Base-by-base conservation (phyloP, 352 stramenopile species). In the Phytopythium delawarense region DNA sequence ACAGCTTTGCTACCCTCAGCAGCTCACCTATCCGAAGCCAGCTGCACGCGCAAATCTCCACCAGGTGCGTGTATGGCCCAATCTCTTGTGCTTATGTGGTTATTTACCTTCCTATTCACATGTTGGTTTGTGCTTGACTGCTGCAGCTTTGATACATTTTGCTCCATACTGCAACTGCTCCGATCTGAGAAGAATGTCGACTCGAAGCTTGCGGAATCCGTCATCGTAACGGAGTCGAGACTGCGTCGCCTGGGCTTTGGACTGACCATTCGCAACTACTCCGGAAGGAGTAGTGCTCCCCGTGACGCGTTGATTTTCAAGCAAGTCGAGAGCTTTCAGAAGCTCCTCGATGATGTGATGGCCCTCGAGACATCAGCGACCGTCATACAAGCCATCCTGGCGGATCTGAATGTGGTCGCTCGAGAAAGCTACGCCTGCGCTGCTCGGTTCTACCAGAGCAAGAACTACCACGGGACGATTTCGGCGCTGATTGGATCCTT, bases 361-460 rank as follows among this genome's bases (percentile, higher is more conserved):
- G 53, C 42, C 5, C 37, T 68, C 57, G 53, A 70, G 39, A 15
- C 35, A 2, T 46, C 30, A 57, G 52, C 20, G 70, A 54, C 58
- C 1, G 69, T 82, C 50, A 49, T 86, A 21, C 61, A 73, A 28
- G 65, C 64, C 13, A 53, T 91, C 23, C 59, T 89, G 42, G 62
- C 54, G 4, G 82, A 92, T 52, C 52, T 92, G n/a, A 84, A 87
- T 28, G 66, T 60, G 16, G 76, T 92, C 63, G 76, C 77, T 52
- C 70, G 80, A 48, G 82, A 92, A 56, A 77, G 78, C 62, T 92
- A 90, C 57, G 70, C 54, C 21, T 88, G 74, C 56, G 80, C 77
- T 0, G 71, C 65, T 32, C 58, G 56, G 13, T 85, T 74, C 40
- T 92, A 83, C 63, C 87, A 89, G 59, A 61, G 52, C 25, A 63